Conservation (phyloP, 495 filamentous ascomycete genomes). For the Neurospora sp. region DNA sequence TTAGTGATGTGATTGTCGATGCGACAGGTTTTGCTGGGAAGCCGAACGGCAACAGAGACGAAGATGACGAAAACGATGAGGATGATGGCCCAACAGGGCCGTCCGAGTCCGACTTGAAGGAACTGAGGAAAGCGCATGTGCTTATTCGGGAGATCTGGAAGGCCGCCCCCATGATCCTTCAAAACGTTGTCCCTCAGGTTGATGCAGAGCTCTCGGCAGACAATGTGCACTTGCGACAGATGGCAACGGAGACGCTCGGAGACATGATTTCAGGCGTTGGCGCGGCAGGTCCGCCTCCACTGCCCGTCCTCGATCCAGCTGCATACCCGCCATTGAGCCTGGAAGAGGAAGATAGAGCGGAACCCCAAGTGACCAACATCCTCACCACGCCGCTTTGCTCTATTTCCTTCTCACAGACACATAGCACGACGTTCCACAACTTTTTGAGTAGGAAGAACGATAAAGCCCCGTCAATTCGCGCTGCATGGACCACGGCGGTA, state of each 20-base stretch:
- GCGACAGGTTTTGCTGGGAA: conserved; percentile 50
- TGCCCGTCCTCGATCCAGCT: conserved; percentile 62
- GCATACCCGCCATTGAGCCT: conserved; percentile 69
- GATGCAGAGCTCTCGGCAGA: conserved; percentile 89
- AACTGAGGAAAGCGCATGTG: conserved; percentile 79
- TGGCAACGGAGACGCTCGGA: conserved; percentile 88
- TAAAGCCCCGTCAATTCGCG: conserved; percentile 67
- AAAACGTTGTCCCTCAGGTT: conserved; percentile 87
- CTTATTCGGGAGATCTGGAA: conserved; percentile 91
- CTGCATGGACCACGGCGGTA: conserved; percentile 75
- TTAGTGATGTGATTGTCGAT: conserved; percentile 91
- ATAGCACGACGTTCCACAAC: conserved; percentile 64
- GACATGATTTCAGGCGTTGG: conserved; percentile 90
- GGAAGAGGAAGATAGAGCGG: conserved; percentile 41
- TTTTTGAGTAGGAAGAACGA: conserved; percentile 79
- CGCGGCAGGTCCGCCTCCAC: conserved; percentile 70
- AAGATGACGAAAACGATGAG: conserved; percentile 67
- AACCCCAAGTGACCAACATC: conserved; percentile 41
- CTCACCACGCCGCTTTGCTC: conserved; percentile 71
- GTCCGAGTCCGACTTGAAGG: conserved; percentile 73
- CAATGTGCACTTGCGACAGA: conserved; percentile 69
- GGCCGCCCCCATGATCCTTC: conserved; percentile 75
- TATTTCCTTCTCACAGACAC: conserved; percentile 72
- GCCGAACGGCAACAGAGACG: conserved; percentile 38
- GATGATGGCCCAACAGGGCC: conserved; percentile 42